phyloP scores from a whole-genome alignment of 768 basidiomycete genomes.

The Mycena chlorophos region DNA sequence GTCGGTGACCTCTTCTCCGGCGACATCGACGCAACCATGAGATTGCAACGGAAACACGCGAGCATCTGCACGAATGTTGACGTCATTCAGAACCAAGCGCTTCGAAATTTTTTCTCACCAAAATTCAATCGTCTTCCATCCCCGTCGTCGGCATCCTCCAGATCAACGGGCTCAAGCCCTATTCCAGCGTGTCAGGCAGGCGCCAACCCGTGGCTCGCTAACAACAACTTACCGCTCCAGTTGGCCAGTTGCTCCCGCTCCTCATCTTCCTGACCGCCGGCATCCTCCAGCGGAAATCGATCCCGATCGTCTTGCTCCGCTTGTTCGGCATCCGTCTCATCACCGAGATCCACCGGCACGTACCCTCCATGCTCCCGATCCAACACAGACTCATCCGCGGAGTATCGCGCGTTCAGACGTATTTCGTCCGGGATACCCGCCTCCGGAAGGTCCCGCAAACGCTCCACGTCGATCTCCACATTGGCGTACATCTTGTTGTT shows the following conservation, averaged over 20 bases:
- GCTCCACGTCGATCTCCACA: neutral
- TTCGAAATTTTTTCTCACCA: too few species aligned
- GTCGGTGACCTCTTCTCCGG: neutral
- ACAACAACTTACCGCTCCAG: too few species aligned
- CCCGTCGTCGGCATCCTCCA: too few species aligned
- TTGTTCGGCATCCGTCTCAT: neutral
- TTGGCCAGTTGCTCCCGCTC: neutral
- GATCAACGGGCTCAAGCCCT: neutral
- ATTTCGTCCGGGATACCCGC: neutral
- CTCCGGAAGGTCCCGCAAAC: neutral
- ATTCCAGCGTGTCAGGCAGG: neutral
- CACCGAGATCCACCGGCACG: neutral
- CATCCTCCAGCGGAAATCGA: neutral
- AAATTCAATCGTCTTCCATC: too few species aligned
- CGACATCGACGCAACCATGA: neutral
- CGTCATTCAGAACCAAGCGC: too few species aligned
- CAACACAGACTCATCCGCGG: neutral
- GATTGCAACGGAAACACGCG: neutral
- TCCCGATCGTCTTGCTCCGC: neutral
- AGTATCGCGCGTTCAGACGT: neutral
- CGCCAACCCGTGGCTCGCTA: too few species aligned
- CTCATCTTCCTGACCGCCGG: neutral
- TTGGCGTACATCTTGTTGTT: neutral
- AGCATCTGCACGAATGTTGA: too few species aligned
- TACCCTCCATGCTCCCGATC: neutral